Conservation (phyloP, 768 basidiomycete genomes). For the Pleurotus salmoneostramineus region DNA sequence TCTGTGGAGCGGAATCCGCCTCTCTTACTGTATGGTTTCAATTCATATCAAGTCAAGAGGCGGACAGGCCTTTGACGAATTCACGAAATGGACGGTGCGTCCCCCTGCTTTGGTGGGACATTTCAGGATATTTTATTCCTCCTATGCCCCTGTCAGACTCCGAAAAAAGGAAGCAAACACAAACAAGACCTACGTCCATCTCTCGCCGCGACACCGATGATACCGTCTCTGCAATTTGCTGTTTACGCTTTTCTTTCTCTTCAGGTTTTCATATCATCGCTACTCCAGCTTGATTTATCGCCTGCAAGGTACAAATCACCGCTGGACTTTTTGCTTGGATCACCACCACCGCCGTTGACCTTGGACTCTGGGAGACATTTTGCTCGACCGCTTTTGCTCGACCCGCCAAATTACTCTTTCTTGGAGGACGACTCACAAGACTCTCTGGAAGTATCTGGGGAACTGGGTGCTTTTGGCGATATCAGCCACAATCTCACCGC, state of each 20-base stretch:
- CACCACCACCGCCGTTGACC: slow-evolving; percentile 1
- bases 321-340: not conserved
- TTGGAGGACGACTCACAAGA: not conserved
- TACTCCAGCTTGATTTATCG: not conserved
- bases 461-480: too few relatives aligned
- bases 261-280: not conserved
- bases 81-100: too few relatives aligned
- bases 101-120: too few relatives aligned
- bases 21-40: too few relatives aligned
- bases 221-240: not conserved
- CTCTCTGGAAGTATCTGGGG: too few relatives aligned
- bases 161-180: too few relatives aligned
- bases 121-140: too few relatives aligned
- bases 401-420: not conserved
- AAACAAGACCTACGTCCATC: not conserved
- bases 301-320: slow-evolving; percentile 1
- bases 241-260: slow-evolving; percentile 1
- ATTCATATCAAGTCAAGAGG: too few relatives aligned
- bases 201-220: not conserved
- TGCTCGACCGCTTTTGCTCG: not conserved
- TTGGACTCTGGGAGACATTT: not conserved
- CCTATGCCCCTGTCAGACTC: too few relatives aligned
- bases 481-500: not conserved
- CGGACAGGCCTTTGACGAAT: too few relatives aligned
- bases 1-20: too few relatives aligned